Evolutionary conservation across 345 rosid species (phyloP).

Genomic region (Brassica napus): DNA sequence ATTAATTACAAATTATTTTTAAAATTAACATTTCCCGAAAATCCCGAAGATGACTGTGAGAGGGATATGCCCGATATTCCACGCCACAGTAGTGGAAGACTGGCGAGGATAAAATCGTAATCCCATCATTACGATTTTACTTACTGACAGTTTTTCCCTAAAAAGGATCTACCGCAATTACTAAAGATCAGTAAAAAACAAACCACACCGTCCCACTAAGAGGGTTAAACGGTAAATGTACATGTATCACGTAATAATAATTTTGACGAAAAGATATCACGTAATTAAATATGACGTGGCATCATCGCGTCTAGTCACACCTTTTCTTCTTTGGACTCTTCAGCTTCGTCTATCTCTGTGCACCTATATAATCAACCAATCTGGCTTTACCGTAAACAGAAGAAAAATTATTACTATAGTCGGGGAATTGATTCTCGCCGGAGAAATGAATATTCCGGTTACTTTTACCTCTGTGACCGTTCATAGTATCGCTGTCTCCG

Average conservation of each 20-base stretch:
- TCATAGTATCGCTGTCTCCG: conserved; percentile 50
- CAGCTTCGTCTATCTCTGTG: conserved; percentile 20
- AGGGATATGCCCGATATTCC: conserved; percentile 26
- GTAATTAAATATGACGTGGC: conserved; percentile 32
- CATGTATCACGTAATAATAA: conserved; percentile 5
- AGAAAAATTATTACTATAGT: neutral
- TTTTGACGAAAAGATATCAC: conserved; percentile 7
- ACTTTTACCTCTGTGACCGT: conserved; percentile 15
- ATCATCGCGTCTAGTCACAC: conserved; percentile 28
- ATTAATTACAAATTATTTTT: neutral
- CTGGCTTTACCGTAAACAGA: neutral
- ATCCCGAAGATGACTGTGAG: conserved; percentile 20
- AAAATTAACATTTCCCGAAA: neutral
- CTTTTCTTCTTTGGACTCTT: conserved; percentile 25
- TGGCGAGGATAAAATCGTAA: conserved; percentile 13
- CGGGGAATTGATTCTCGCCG: conserved; percentile 42
- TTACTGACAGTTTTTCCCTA: conserved; percentile 23
- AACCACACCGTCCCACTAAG: conserved; percentile 22
- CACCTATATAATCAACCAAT: conserved; percentile 26
- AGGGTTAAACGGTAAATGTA: neutral
- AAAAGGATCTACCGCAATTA: conserved; percentile 17
- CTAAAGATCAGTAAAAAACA: neutral
- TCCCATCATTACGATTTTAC: conserved; percentile 4
- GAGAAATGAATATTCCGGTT: conserved; percentile 52
- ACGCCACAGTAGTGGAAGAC: conserved; percentile 32